Evolutionary conservation across 2,329 filamentous ascomycete genomes (phyloP).

Genomic region (Elsinoe australis): DNA sequence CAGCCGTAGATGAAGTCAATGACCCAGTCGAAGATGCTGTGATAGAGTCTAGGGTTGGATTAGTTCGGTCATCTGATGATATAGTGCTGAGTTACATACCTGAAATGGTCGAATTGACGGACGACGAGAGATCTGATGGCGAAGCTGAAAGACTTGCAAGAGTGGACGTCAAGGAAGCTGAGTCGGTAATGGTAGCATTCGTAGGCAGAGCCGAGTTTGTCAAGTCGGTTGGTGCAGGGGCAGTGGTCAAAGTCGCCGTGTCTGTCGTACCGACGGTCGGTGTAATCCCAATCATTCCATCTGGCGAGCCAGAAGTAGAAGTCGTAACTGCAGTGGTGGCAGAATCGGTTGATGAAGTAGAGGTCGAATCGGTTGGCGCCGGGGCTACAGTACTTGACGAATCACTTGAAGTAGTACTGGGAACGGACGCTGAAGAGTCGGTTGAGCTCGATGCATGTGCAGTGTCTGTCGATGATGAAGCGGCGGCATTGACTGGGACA

Average conservation of each 20-base stretch:
- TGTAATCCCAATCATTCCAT: conserved; percentile 17
- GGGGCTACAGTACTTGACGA: background rate
- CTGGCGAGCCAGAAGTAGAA: conserved; percentile 14
- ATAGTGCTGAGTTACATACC: conserved; percentile 6
- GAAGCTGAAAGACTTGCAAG: conserved; percentile 7
- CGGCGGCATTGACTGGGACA: conserved; percentile 9
- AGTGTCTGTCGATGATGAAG: background rate
- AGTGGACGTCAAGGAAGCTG: conserved; percentile 8
- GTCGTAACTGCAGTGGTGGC: background rate
- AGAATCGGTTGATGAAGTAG: background rate
- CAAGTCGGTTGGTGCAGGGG: conserved; percentile 1
- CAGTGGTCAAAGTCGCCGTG: background rate
- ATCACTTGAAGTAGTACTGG: background rate
- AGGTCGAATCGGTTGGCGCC: background rate
- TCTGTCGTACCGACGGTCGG: background rate
- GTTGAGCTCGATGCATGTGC: conserved; percentile 2
- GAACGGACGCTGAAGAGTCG: background rate
- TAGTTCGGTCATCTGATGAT: conserved; percentile 8
- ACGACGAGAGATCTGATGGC: conserved; percentile 8
- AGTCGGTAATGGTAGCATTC: conserved; percentile 8
- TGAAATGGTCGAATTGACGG: conserved; percentile 19
- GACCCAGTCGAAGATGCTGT: background rate
- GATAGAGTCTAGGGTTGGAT: conserved; percentile 10
- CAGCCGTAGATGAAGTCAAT: conserved; percentile 1
- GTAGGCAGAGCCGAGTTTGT: background rate